Evolutionary conservation across 2,329 filamentous ascomycete genomes (phyloP).

Genomic region (Pseudocercospora eumusae): DNA sequence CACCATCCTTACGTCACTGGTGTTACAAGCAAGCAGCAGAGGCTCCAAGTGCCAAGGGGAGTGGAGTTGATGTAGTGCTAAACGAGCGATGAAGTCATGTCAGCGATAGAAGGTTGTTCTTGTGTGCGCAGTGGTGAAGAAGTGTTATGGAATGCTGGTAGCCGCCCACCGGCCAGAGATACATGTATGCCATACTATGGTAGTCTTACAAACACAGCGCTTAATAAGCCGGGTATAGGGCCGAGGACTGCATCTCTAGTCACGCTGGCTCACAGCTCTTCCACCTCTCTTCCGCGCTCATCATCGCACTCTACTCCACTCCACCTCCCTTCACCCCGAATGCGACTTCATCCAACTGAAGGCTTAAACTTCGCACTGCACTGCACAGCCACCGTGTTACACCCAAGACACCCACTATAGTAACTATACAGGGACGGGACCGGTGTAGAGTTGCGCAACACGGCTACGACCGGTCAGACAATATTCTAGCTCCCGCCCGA

Average conservation of each 20-base stretch:
- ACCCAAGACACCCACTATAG: background rate
- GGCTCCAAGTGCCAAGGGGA: background rate
- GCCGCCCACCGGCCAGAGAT: background rate
- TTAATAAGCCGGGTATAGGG: too few relatives aligned
- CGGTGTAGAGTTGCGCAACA: background rate
- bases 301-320: background rate
- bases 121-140: too few relatives aligned
- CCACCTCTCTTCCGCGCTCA: background rate
- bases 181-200: too few relatives aligned
- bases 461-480: background rate
- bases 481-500: slow-evolving; percentile 1
- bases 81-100: background rate
- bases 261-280: background rate
- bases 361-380: background rate
- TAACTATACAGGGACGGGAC: too few relatives aligned
- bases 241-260: too few relatives aligned
- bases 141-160: background rate
- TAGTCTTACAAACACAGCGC: too few relatives aligned
- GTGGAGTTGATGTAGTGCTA: background rate
- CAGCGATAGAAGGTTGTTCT: too few relatives aligned
- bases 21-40: background rate
- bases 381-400: background rate
- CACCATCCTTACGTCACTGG: background rate
- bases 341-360: too few relatives aligned
- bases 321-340: too few relatives aligned